These are phyloP conservation scores for Tulasnella calospora DNA, from an alignment of 768 basidiomycete genomes.

Conservation along the genomic window DNA sequence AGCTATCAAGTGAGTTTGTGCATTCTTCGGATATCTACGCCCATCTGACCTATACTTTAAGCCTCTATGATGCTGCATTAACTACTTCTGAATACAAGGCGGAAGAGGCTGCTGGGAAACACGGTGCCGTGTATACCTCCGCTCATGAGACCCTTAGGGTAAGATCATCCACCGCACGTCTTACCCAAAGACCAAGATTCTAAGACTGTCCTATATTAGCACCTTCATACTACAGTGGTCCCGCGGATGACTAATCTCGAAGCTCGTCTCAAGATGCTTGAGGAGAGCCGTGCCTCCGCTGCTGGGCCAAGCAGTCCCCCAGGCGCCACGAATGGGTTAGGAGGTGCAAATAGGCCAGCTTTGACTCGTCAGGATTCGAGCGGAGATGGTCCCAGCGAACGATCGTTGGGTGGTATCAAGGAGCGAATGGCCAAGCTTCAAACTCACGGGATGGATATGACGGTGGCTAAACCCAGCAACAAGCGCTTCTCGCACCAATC, in stretches of 20 bases:
- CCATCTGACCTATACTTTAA: not conserved
- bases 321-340: not conserved
- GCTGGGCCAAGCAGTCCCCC: slow-evolving; percentile 11
- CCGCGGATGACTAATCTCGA: slow-evolving; percentile 46
- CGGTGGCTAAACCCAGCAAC: slow-evolving; percentile 28
- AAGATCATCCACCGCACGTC: slow-evolving; percentile 45
- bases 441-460: slow-evolving; percentile 54
- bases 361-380: not conserved
- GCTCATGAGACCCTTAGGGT: slow-evolving; percentile 59
- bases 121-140: slow-evolving; percentile 45
- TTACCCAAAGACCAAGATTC: slow-evolving; percentile 22
- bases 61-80: slow-evolving; percentile 48
- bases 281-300: slow-evolving; percentile 32
- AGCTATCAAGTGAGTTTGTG: slow-evolving; percentile 18
- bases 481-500: slow-evolving; percentile 57
- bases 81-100: slow-evolving; percentile 51
- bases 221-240: slow-evolving; percentile 40
- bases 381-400: slow-evolving; percentile 42
- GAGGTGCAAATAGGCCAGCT: not conserved
- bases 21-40: not conserved
- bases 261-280: slow-evolving; percentile 45
- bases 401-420: slow-evolving; percentile 65
- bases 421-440: slow-evolving; percentile 74
- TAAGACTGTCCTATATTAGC: slow-evolving; percentile 33
- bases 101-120: slow-evolving; percentile 48